Base-by-base conservation (phyloP, 176 grass and related monocot genomes). In the Thinopyrum elongatum region DNA sequence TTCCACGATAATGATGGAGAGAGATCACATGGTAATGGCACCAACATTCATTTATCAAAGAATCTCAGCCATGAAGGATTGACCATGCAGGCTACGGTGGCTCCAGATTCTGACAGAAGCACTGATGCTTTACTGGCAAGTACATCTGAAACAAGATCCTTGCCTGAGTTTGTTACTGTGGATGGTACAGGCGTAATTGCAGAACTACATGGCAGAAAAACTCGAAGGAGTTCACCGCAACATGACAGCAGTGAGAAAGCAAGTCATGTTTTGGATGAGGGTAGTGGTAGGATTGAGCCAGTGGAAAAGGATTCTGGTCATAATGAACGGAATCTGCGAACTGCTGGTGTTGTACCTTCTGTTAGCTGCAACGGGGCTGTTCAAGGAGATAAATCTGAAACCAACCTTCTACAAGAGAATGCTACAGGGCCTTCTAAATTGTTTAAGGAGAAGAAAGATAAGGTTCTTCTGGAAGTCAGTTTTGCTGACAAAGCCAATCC, bases 351-450 rank as follows among this genome's bases (percentile, higher is more conserved):
- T 68, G 66, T 87, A 61, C 75, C 35, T 80, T 84, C 80, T 61
- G 29, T 65, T 15, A 47, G 44, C 33, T 87, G 67, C 44, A 87
- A 79, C 60, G 34, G 27, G 25, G 42, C 66, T 14, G 74, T 59
- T 55, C 80, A 75, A 75, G 84, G 57, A 67, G 76, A 65, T 28
- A 80, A 60, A 69, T 87, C 68, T 80, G 85, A 75, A 75, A 68
- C 61, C n/a, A 58, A 87, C 59, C 44, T 29, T 87, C 67, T 11
- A 3, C 4, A 61, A 87, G 67, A 27, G 34, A 84, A 83, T 84
- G 7, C 33, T 60, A 67, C 34, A 36, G 67, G 79, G 22, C 67
- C 67, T 87, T 42, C 21, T 46, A 33, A 1, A 41, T 10, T 57
- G 35, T 41, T 60, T 57, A 66, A 87, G 33, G 10, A 79, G 66